Evolutionary conservation across 2,329 filamentous ascomycete species (phyloP), one percentile per base, ranked within the genome.

Genomic region (Cladosporium sp.): DNA sequence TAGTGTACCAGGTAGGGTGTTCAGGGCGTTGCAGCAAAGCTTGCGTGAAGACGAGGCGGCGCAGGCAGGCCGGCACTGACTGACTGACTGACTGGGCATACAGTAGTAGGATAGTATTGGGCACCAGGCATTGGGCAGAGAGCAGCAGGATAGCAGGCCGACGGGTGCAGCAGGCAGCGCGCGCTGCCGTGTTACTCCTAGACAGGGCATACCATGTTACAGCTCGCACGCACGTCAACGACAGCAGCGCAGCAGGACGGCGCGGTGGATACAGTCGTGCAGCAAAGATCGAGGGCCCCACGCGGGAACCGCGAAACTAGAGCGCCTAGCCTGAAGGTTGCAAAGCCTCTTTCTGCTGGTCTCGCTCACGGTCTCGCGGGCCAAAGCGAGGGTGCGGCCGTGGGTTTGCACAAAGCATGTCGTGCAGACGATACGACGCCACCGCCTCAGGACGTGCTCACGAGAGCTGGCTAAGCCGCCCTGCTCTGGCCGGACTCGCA

Each of bases 1-100:
- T 65, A 65, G 62, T 59, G 62, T 65, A 65, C 62, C 62, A 60
- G 55, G 31, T 65, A 52, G 55, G 44, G 56, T 49, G 55, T 26
- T 46, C 62, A 55, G 62, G 40, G 50, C 33, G 55, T 57, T 33
- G 55, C 55, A 57, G 55, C 31, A 35, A 23, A 40, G 33, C 55
- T 55, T 55, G 55, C 61, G 61, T 63, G 61, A 63, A 63, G 61
- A 63, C 58, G 35, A 55, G 21, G 56, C 56, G 40, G 56, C 37
- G 56, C 56, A 59, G 33, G 33, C 37, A 59, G 33, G 33, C 37
- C 55, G 23, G 55, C 33, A 33, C 55, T 26, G 12, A 16, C 23
- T 26, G 46, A 5, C 29, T 31, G 23, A 26, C 29, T 4, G 7
- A 46, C 44, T 21, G 44, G 23, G 23, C 23, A 26, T 26, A 26